Conservation (phyloP, 768 basidiomycete genomes). For the Mycena venus region DNA sequence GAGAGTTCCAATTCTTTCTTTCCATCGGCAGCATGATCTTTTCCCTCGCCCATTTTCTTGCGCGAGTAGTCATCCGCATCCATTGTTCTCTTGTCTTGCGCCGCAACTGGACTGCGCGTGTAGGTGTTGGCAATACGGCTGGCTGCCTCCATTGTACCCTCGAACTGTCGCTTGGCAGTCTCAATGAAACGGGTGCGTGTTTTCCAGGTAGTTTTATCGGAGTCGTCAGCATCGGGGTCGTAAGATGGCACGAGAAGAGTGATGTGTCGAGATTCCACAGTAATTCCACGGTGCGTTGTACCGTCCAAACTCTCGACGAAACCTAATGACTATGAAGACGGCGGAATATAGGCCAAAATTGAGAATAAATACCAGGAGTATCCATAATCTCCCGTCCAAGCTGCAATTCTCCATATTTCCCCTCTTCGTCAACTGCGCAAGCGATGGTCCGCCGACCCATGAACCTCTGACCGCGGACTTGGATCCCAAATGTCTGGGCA, state of each 20-base stretch:
- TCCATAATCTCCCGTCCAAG: background rate
- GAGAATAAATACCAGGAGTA: background rate
- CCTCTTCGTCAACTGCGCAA: too few species aligned
- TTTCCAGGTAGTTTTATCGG: background rate
- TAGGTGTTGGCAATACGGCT: background rate
- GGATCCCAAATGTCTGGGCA: too few species aligned
- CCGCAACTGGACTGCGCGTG: background rate
- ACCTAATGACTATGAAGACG: background rate
- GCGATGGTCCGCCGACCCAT: too few species aligned
- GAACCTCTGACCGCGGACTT: too few species aligned
- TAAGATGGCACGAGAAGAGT: background rate
- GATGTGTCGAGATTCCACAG: background rate
- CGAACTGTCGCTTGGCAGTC: background rate
- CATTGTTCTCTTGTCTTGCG: background rate
- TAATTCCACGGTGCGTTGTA: too few species aligned
- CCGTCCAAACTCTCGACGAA: background rate
- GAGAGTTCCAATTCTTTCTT: constrained; percentile 20
- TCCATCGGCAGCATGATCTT: background rate
- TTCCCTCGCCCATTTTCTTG: background rate
- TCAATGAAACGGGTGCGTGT: background rate
- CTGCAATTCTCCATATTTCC: background rate
- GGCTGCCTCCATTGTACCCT: background rate
- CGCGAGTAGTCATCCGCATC: background rate
- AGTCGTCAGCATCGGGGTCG: background rate
- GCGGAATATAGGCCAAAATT: too few species aligned